Conservation (phyloP, 2,329 filamentous ascomycete species). For the Pseudogymnoascus sp. region DNA sequence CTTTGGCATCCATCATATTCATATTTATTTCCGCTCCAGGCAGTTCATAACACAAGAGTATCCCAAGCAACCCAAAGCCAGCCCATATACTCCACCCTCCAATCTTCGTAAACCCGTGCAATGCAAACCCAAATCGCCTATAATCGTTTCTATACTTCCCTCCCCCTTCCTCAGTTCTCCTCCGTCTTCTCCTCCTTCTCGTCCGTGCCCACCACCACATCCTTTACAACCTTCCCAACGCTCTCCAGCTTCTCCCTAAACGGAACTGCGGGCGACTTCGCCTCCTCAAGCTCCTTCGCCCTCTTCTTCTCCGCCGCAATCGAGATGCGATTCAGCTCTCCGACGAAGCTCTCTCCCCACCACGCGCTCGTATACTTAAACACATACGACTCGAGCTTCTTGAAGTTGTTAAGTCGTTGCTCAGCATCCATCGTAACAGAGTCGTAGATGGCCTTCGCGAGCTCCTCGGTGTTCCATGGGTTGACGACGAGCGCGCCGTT, state of each 20-base stretch:
- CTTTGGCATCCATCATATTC: not conserved
- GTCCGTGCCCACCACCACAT: not conserved
- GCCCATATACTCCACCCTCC: not conserved
- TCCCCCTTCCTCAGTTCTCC: not conserved
- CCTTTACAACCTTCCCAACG: not conserved
- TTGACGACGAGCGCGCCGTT: constrained; percentile 94
- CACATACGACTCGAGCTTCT: constrained; percentile 89
- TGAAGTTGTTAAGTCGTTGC: constrained; percentile 77
- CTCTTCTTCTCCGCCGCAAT: constrained; percentile 26
- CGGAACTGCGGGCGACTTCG: not conserved
- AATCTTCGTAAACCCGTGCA: not conserved
- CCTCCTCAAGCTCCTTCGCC: constrained; percentile 2
- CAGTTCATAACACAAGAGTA: constrained; percentile 6
- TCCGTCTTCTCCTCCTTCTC: not conserved
- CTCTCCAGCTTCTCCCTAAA: not conserved
- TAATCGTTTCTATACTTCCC: not conserved
- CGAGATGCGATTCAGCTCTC: constrained; percentile 52
- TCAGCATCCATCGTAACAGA: constrained; percentile 95
- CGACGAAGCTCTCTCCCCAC: constrained; percentile 92
- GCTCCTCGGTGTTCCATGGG: constrained; percentile 96
- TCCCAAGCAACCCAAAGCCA: constrained; percentile 3
- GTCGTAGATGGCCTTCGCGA: constrained; percentile 87
- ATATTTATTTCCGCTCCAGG: not conserved
- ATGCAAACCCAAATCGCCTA: not conserved
- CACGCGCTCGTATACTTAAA: constrained; percentile 97